phyloP scores from a whole-genome alignment of 1,284 basidiomycete genomes.

The Porphyrellus sp. region DNA sequence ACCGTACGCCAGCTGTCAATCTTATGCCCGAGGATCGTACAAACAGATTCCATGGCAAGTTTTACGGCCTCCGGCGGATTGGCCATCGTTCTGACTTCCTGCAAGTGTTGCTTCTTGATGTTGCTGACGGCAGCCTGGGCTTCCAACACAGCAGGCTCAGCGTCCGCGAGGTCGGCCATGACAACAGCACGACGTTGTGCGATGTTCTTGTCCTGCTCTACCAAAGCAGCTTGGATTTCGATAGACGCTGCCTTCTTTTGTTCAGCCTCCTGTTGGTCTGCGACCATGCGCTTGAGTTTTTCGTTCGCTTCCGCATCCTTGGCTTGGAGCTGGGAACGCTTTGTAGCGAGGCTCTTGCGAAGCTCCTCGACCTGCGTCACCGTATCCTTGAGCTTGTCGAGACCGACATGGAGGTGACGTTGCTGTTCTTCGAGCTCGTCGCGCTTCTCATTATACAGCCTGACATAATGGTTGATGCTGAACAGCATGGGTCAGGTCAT shows the following conservation, averaged over 20 bases:
- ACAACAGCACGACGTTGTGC: conserved; percentile 86
- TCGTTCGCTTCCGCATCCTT: conserved; percentile 96
- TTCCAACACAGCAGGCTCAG: conserved; percentile 95
- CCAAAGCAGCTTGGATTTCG: conserved; percentile 91
- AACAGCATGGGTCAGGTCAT: conserved; percentile 14
- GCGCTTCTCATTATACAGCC: conserved; percentile 96
- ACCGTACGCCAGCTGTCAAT: conserved; percentile 97
- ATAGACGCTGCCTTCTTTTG: conserved; percentile 97
- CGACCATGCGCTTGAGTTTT: conserved; percentile 96
- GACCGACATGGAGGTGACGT: conserved; percentile 95
- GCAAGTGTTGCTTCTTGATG: conserved; percentile 95
- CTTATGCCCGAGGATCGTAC: conserved; percentile 95
- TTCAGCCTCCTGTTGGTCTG: conserved; percentile 98
- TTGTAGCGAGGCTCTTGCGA: conserved; percentile 91
- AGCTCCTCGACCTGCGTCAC: conserved; percentile 96
- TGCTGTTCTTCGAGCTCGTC: conserved; percentile 99
- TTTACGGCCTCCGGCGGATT: conserved; percentile 99
- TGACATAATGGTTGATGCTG: conserved; percentile 96
- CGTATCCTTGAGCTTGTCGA: conserved; percentile 95
- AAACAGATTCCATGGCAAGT: conserved; percentile 98
- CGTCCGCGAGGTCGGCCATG: conserved; percentile 94
- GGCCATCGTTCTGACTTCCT: conserved; percentile 98
- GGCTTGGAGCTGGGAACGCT: conserved; percentile 88
- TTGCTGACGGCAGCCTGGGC: conserved; percentile 95
- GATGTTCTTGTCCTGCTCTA: conserved; percentile 88